Percentiles rank a stretch among this genome's conserved stretches.
Conservation (phyloP, 805 yeast species). For the Yarrowia alimentaria region DNA sequence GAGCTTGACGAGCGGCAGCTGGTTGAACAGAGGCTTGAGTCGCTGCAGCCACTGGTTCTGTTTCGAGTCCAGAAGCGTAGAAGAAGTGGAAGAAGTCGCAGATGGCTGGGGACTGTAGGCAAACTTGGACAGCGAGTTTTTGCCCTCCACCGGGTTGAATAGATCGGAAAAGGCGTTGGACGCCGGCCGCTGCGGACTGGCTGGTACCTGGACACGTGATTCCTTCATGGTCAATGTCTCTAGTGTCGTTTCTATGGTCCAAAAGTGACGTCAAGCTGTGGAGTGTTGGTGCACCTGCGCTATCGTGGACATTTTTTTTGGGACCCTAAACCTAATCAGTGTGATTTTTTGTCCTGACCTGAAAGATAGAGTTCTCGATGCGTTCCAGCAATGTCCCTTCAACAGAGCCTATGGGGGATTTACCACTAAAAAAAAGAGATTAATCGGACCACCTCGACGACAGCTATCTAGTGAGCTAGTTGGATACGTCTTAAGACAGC, state of each 20-base stretch:
- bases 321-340: constrained; percentile 20
- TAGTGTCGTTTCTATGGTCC: neutral
- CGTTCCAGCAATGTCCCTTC: no score
- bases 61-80: neutral
- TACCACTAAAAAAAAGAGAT: no score
- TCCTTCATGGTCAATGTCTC: constrained; percentile 7
- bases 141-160: constrained; percentile 7
- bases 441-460: no score
- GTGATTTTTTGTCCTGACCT: no score
- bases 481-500: no score
- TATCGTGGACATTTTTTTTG: neutral
- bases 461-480: no score
- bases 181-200: constrained; percentile 3
- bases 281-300: no score
- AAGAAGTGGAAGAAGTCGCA: neutral
- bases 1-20: constrained; percentile 20
- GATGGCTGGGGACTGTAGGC: constrained; percentile 17
- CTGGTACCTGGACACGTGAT: constrained; percentile 15
- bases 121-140: constrained; percentile 20
- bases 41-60: constrained; percentile 21
- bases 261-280: no score
- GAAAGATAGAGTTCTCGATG: no score
- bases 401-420: no score
- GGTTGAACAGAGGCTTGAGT: constrained; percentile 26
- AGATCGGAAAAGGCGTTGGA: constrained; percentile 23